These are phyloP conservation scores for Mycena kentingensis DNA, from an alignment of 768 basidiomycete species.

Conservation along the genomic window DNA sequence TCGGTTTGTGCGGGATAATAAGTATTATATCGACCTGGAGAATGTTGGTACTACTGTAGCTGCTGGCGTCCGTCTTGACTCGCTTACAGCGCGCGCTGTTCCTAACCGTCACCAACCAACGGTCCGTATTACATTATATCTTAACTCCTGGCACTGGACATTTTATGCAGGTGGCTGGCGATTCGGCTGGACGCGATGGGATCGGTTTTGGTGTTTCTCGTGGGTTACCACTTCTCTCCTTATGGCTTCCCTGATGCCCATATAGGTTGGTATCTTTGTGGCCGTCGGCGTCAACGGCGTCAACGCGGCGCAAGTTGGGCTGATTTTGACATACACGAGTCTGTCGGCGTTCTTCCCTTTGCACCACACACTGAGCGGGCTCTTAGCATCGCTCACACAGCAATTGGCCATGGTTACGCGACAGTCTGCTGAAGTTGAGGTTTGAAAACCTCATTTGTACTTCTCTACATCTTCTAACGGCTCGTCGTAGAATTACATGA, in stretches of 20 bases:
- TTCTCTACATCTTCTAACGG: not conserved
- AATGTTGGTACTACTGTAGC: too few relatives aligned
- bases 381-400: conserved; percentile 51
- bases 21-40: conserved; percentile 55
- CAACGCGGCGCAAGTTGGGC: conserved; percentile 67
- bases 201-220: conserved; percentile 23
- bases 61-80: too few relatives aligned
- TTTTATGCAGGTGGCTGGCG: not conserved
- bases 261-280: conserved; percentile 64
- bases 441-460: conserved; percentile 24
- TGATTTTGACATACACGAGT: conserved; percentile 71
- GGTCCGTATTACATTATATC: too few relatives aligned
- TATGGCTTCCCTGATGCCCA: too few relatives aligned
- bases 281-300: conserved; percentile 57
- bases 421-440: conserved; percentile 68
- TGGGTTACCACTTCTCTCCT: too few relatives aligned
- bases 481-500: conserved; percentile 57
- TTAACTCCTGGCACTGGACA: not conserved
- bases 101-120: not conserved
- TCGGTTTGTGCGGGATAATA: conserved; percentile 65
- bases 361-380: not conserved
- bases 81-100: not conserved
- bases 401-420: conserved; percentile 54
- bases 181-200: conserved; percentile 2
- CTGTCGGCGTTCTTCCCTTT: conserved; percentile 14